Evolutionary conservation across 2,329 filamentous ascomycete genomes (phyloP).

Genomic region (Alternaria consortialis): DNA sequence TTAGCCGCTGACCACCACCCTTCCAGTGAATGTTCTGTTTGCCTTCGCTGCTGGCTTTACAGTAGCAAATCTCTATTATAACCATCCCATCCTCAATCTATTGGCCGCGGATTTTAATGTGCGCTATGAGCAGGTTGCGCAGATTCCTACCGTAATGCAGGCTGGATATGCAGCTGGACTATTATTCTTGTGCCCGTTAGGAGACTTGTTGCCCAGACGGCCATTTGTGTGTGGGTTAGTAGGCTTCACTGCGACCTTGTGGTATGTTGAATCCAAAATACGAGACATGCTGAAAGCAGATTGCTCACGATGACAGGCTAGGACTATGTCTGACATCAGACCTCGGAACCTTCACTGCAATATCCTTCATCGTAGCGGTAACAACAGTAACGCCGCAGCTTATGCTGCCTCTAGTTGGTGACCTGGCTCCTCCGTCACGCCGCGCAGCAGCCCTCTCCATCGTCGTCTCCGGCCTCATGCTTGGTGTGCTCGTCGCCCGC

Average conservation of each 20-base stretch:
- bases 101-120: conserved; percentile 76
- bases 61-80: conserved; percentile 84
- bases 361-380: conserved; percentile 78
- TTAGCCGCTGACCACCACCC: background rate
- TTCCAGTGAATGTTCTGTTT: conserved; percentile 71
- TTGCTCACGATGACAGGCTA: conserved; percentile 51
- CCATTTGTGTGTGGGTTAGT: conserved; percentile 75
- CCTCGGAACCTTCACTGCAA: conserved; percentile 70
- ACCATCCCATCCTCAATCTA: conserved; percentile 79
- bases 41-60: conserved; percentile 75
- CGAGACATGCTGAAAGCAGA: background rate
- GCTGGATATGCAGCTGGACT: conserved; percentile 80
- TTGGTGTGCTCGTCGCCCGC: conserved; percentile 79
- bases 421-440: conserved; percentile 74
- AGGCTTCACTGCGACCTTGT: conserved; percentile 72
- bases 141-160: conserved; percentile 79
- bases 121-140: conserved; percentile 70
- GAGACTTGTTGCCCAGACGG: conserved; percentile 72
- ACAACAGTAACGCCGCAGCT: conserved; percentile 78
- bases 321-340: conserved; percentile 73
- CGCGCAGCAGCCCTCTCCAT: conserved; percentile 76
- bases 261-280: conserved; percentile 55
- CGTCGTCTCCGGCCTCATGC: conserved; percentile 76
- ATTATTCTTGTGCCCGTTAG: conserved; percentile 77
- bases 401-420: conserved; percentile 82